Percentiles rank a stretch among this genome's conserved stretches.
Conservation (phyloP, 2,329 filamentous ascomycete species). For the Epichloe coenophiala region DNA sequence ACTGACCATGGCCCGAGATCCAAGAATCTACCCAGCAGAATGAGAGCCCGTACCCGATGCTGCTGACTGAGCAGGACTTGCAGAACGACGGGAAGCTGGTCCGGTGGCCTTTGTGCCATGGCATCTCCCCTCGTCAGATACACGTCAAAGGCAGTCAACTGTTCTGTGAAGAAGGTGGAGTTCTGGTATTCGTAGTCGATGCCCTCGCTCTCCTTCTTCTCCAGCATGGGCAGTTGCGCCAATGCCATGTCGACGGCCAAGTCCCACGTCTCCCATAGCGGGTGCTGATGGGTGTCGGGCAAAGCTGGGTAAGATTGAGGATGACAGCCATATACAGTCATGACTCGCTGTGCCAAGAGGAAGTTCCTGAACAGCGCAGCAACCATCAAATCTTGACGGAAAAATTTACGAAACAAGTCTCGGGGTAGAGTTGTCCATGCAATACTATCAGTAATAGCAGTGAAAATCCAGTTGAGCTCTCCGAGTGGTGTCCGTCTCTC, state of each 20-base stretch:
- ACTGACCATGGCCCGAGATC: constrained; percentile 97
- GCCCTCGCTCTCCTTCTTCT: constrained; percentile 60
- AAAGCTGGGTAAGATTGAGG: constrained; percentile 83
- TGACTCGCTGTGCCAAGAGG: constrained; percentile 82
- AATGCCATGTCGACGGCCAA: constrained; percentile 91
- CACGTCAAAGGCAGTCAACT: constrained; percentile 92
- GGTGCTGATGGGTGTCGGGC: constrained; percentile 90
- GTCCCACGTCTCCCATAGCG: constrained; percentile 96
- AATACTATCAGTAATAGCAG: constrained; percentile 95
- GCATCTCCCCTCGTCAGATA: constrained; percentile 74
- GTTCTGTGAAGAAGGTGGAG: constrained; percentile 92
- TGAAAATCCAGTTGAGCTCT: constrained; percentile 98
- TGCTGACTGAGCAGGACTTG: constrained; percentile 94
- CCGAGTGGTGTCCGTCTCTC: constrained; percentile 87
- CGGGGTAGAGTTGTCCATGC: constrained; percentile 92
- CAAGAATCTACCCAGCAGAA: constrained; percentile 82
- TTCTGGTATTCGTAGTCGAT: constrained; percentile 85
- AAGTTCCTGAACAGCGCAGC: constrained; percentile 95
- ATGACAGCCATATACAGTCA: constrained; percentile 92
- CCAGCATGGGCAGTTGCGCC: constrained; percentile 74
- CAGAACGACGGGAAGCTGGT: constrained; percentile 89
- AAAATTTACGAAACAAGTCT: constrained; percentile 88
- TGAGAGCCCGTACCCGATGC: constrained; percentile 78
- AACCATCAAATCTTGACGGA: constrained; percentile 97
- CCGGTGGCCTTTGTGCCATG: constrained; percentile 73